Conservation (phyloP, 2,329 filamentous ascomycete genomes). For the Orbilia blumenaviensis region DNA sequence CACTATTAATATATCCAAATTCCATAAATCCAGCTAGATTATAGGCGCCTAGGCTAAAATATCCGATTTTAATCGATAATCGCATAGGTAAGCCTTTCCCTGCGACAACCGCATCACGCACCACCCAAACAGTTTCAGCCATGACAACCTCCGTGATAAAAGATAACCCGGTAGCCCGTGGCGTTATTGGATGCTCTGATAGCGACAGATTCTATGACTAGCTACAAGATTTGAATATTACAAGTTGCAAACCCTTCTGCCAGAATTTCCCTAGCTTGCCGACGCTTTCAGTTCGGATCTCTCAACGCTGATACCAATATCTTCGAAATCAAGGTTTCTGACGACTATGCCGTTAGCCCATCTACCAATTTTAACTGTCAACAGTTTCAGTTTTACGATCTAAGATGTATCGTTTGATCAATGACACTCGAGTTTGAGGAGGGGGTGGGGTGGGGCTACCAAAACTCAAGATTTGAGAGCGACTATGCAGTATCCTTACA, state of each 20-base stretch:
- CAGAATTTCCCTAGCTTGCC: background rate
- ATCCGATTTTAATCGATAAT: no score
- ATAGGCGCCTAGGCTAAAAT: no score
- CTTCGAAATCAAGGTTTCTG: slow-evolving; percentile 12
- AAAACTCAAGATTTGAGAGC: no score
- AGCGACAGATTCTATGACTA: slow-evolving; percentile 4
- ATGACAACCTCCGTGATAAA: slow-evolving; percentile 9
- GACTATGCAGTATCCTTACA: no score
- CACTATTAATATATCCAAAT: background rate
- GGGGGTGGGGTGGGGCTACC: no score
- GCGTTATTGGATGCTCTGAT: slow-evolving; percentile 7
- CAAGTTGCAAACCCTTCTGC: slow-evolving; percentile 13
- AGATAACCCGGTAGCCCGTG: background rate
- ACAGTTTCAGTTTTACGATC: slow-evolving; percentile 22
- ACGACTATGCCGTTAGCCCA: slow-evolving; percentile 2
- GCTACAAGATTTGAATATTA: background rate
- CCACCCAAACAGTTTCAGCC: slow-evolving; percentile 1
- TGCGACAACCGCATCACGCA: background rate
- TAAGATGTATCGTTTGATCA: slow-evolving; percentile 10
- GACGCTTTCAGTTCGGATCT: slow-evolving; percentile 12
- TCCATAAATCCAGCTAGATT: background rate
- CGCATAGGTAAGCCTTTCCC: no score
- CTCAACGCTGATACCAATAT: background rate
- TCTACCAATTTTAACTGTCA: background rate
- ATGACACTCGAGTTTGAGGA: no score